These are phyloP conservation scores for Lyophyllum atratum DNA, from an alignment of 768 basidiomycete genomes.

Conservation along the genomic window DNA sequence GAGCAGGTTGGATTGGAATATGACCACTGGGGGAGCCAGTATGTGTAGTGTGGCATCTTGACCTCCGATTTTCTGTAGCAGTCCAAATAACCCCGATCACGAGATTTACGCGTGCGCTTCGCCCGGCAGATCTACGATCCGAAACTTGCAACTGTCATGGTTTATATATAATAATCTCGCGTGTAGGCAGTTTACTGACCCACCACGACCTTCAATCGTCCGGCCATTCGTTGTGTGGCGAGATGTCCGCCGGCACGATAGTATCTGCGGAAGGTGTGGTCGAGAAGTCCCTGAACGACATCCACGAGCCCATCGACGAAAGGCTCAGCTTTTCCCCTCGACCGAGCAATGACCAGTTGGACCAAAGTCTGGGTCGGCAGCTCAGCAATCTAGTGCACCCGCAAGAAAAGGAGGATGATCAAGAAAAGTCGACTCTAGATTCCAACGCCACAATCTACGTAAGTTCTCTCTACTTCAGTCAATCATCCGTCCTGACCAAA, in stretches of 20 bases:
- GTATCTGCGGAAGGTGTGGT: constrained; percentile 23
- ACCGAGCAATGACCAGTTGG: constrained; percentile 31
- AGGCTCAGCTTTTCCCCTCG: constrained; percentile 32
- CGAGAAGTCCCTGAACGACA: constrained; percentile 28
- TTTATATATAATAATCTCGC: not conserved
- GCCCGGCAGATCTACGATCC: not conserved
- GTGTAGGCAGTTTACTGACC: not conserved
- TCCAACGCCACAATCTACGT: constrained; percentile 16
- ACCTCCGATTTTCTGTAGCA: not conserved
- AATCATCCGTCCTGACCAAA: not conserved
- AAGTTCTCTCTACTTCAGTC: not conserved
- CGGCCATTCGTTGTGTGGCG: not conserved
- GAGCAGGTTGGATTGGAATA: not conserved
- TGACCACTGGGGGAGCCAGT: too few relatives aligned
- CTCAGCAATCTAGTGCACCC: constrained; percentile 29
- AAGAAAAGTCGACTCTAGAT: not conserved
- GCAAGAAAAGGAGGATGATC: constrained; percentile 13
- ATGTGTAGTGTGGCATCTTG: too few relatives aligned
- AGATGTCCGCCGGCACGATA: not conserved
- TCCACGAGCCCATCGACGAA: constrained; percentile 39
- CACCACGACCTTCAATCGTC: not conserved
- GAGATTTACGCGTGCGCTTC: not conserved
- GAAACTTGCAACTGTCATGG: not conserved
- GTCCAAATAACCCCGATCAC: not conserved
- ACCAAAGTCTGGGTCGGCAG: constrained; percentile 32